A percentile compares a stretch with the other conserved stretches of the same genome.
phyloP scores from a whole-genome alignment of 495 filamentous ascomycete species.

The Trichoderma parareesei region DNA sequence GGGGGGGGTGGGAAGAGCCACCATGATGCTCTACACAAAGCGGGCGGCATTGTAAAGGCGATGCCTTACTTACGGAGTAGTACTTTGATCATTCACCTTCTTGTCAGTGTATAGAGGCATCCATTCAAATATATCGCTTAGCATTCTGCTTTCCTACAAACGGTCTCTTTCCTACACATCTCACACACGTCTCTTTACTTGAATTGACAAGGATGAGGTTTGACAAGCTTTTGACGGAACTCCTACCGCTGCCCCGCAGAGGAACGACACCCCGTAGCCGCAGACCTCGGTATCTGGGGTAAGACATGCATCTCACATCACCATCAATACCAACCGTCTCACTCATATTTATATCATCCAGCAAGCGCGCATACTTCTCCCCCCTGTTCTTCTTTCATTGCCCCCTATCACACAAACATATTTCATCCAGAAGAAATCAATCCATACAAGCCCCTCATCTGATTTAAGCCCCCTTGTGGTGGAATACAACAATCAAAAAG shows the following conservation, averaged over 20 bases:
- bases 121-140: no score
- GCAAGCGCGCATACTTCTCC: not conserved
- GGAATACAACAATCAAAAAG: not conserved
- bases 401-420: no score
- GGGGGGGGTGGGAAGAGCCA: not conserved
- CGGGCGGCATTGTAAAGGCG: no score
- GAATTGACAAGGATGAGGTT: not conserved
- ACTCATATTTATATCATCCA: not conserved
- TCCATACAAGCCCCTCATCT: no score
- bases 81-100: not conserved
- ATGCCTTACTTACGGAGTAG: not conserved
- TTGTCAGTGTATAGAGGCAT: not conserved
- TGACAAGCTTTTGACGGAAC: not conserved
- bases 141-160: no score
- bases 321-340: no score
- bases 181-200: no score
- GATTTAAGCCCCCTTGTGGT: not conserved
- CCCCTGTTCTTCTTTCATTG: no score
- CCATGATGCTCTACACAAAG: no score
- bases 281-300: constrained; percentile 7
- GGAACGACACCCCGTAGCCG: not conserved
- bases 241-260: not conserved
- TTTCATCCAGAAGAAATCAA: no score
- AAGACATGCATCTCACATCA: not conserved
- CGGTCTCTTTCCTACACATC: no score